These are phyloP conservation scores for Rutstroemia sp. DNA, from an alignment of 2,329 filamentous ascomycete species.

Conservation along the genomic window DNA sequence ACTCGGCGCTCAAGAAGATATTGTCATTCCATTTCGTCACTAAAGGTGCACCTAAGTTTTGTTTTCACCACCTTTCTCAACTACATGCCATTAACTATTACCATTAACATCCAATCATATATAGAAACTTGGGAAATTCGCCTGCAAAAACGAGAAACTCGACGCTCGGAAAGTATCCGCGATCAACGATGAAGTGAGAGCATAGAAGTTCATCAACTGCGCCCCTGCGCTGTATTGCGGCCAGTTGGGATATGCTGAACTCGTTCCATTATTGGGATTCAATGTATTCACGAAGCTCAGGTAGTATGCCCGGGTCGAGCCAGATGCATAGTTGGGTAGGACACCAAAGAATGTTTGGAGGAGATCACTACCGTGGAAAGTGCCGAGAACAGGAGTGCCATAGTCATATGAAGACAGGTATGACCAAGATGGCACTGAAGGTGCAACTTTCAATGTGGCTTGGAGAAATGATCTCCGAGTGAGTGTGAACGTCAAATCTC, in stretches of 20 bases:
- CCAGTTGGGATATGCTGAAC: conserved; percentile 38
- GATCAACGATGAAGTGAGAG: conserved; percentile 32
- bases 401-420: conserved; percentile 69
- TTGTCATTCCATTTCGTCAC: too few species aligned
- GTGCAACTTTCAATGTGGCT: conserved; percentile 38
- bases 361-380: conserved; percentile 66
- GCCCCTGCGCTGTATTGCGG: conserved; percentile 43
- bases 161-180: conserved; percentile 42
- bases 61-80: too few species aligned
- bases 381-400: conserved; percentile 65
- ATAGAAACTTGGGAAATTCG: conserved; percentile 19
- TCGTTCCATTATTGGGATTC: conserved; percentile 56
- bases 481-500: conserved; percentile 69
- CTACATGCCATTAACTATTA: too few species aligned
- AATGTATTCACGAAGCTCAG: conserved; percentile 63
- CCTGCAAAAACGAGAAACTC: conserved; percentile 35
- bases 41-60: too few species aligned
- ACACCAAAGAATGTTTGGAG: conserved; percentile 51
- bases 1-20: too few species aligned
- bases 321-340: conserved; percentile 41
- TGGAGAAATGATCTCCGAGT: conserved; percentile 58
- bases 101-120: conserved; percentile 12
- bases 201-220: conserved; percentile 43
- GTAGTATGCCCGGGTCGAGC: conserved; percentile 60
- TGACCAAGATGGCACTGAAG: conserved; percentile 60